These are phyloP conservation scores for Trichoderma endophyticum DNA, from an alignment of 2,329 filamentous ascomycete species.

Conservation along the genomic window DNA sequence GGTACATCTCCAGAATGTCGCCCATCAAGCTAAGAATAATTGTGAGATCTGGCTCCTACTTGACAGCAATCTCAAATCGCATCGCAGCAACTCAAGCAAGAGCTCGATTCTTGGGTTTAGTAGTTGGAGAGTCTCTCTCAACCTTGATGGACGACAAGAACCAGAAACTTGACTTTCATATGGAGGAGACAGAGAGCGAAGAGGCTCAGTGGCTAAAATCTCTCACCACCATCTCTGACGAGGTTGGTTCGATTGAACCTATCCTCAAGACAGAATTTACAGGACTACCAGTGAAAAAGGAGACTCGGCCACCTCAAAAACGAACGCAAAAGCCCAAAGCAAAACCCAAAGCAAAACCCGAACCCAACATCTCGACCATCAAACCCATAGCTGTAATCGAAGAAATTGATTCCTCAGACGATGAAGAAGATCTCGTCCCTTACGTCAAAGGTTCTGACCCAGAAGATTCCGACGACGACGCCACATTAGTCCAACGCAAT, in stretches of 20 bases:
- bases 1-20: conserved; percentile 66
- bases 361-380: conserved; percentile 28
- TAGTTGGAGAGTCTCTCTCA: conserved; percentile 72
- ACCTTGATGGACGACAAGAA: conserved; percentile 63
- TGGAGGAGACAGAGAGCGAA: conserved; percentile 70
- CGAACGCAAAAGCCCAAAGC: conserved; percentile 18
- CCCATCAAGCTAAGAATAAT: conserved; percentile 66
- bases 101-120: conserved; percentile 82
- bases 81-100: conserved; percentile 71
- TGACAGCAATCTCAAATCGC: conserved; percentile 79
- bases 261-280: conserved; percentile 37
- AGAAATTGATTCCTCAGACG: conserved; percentile 57
- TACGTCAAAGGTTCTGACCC: conserved; percentile 86
- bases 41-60: conserved; percentile 68
- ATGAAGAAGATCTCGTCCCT: conserved; percentile 64
- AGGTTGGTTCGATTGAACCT: conserved; percentile 54
- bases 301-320: conserved; percentile 18
- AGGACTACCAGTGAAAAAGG: conserved; percentile 6
- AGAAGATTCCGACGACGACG: conserved; percentile 90
- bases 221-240: conserved; percentile 62
- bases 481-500: conserved; percentile 78
- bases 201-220: conserved; percentile 74
- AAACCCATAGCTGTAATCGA: conserved; percentile 55
- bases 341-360: conserved; percentile 32
- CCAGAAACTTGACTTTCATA: conserved; percentile 75